A percentile compares a stretch with the other conserved stretches of the same genome.
These are phyloP conservation scores for Scedosporium aurantiacum DNA, from an alignment of 2,329 filamentous ascomycete genomes.

Conservation along the genomic window DNA sequence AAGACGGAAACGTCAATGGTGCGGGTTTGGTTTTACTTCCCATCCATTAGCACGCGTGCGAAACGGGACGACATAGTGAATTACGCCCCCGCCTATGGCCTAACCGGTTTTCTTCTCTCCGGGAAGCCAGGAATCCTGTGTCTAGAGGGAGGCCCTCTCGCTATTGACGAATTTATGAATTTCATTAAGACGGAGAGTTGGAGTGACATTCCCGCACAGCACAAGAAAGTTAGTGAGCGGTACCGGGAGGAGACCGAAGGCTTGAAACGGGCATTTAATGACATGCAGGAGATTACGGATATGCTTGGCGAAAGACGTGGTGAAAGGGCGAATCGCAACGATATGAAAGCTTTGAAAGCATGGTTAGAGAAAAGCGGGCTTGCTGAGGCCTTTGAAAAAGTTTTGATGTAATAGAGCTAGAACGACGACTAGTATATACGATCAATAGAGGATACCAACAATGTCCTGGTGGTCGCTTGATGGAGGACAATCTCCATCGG, in stretches of 20 bases:
- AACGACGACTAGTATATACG: not conserved
- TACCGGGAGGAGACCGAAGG: slow-evolving; percentile 27
- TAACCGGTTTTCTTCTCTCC: slow-evolving; percentile 49
- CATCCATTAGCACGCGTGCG: slow-evolving; percentile 46
- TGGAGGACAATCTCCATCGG: too few relatives aligned
- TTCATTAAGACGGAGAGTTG: slow-evolving; percentile 54
- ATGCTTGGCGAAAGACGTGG: slow-evolving; percentile 34
- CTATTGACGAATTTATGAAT: slow-evolving; percentile 48
- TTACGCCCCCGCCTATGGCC: slow-evolving; percentile 36
- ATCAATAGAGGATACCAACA: too few relatives aligned
- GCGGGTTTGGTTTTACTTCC: slow-evolving; percentile 53
- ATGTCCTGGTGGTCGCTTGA: too few relatives aligned
- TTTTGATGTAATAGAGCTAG: slow-evolving; percentile 21
- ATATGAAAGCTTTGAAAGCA: slow-evolving; percentile 41
- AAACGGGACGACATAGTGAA: slow-evolving; percentile 47
- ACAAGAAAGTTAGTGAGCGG: slow-evolving; percentile 51
- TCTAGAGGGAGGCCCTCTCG: slow-evolving; percentile 33
- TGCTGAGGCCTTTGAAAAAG: slow-evolving; percentile 31
- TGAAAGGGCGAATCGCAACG: slow-evolving; percentile 35
- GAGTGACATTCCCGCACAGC: slow-evolving; percentile 49
- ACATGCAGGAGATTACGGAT: slow-evolving; percentile 48
- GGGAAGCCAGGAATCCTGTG: slow-evolving; percentile 48
- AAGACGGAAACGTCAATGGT: slow-evolving; percentile 21
- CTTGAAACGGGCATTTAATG: slow-evolving; percentile 31
- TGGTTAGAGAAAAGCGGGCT: slow-evolving; percentile 35